Conservation (phyloP, 768 basidiomycete species). For the Suillus weaverae region DNA sequence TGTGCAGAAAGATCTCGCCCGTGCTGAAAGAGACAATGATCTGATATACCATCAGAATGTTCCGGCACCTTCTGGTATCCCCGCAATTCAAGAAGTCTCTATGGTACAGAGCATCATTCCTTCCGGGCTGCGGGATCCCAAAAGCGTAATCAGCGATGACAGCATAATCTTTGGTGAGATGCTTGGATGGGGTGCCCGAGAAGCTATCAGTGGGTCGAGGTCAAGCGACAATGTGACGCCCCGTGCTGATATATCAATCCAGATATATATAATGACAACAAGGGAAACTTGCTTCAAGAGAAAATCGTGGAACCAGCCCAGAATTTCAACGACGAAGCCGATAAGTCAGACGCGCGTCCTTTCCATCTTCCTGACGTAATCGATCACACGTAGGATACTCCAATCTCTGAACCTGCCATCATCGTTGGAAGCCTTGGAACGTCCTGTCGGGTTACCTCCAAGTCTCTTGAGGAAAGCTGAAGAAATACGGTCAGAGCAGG, state of each 20-base stretch:
- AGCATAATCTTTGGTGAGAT: constrained; percentile 72
- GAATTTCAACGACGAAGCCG: constrained; percentile 58
- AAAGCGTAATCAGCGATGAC: constrained; percentile 49
- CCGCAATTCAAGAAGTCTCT: constrained; percentile 59
- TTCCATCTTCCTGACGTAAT: constrained; percentile 9
- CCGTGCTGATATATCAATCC: background rate
- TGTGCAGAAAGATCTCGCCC: constrained; percentile 61
- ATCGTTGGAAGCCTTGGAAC: constrained; percentile 83
- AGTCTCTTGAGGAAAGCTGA: constrained; percentile 84
- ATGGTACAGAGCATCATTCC: constrained; percentile 66
- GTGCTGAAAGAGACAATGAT: constrained; percentile 90
- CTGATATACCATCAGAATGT: constrained; percentile 91
- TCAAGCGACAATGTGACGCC: constrained; percentile 1
- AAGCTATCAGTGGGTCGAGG: constrained; percentile 73
- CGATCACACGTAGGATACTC: constrained; percentile 49
- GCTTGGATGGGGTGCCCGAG: constrained; percentile 81
- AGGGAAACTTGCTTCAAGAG: constrained; percentile 67
- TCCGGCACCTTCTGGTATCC: constrained; percentile 68
- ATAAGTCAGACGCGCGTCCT: constrained; percentile 48
- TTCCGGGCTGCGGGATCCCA: constrained; percentile 57
- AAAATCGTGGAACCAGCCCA: constrained; percentile 61
- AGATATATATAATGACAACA: constrained; percentile 89
- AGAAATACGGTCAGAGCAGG: constrained; percentile 78
- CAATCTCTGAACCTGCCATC: constrained; percentile 79
- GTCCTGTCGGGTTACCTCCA: constrained; percentile 84